Evolutionary conservation across 768 basidiomycete genomes (phyloP).

Genomic region (Kwoniella botswanensis): DNA sequence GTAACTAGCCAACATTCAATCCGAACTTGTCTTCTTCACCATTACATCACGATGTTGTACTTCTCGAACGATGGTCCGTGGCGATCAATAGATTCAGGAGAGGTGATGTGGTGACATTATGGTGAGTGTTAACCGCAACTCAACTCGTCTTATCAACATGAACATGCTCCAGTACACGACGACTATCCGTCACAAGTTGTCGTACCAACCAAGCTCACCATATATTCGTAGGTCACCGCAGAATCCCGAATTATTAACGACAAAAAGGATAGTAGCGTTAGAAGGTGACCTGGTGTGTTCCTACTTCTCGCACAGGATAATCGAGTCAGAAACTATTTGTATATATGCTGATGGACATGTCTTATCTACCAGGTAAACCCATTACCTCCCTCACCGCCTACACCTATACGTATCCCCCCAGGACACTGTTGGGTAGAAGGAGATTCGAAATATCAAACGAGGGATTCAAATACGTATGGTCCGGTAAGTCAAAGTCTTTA

Average conservation of each 20-base stretch:
- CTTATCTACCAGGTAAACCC: conserved; percentile 45
- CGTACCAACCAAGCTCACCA: too few species aligned
- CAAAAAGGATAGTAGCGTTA: conserved; percentile 58
- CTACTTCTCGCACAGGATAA: neutral
- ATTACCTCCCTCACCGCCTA: conserved; percentile 52
- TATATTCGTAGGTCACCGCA: conserved; percentile 51
- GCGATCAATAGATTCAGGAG: conserved; percentile 42
- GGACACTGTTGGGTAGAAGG: conserved; percentile 60
- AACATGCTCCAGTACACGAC: neutral
- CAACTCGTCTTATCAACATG: neutral
- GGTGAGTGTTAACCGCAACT: conserved; percentile 32
- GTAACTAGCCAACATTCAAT: conserved; percentile 58
- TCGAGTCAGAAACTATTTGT: too few species aligned
- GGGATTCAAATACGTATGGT: conserved; percentile 58
- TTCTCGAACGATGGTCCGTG: conserved; percentile 55
- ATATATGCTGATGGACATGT: neutral
- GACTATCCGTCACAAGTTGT: too few species aligned
- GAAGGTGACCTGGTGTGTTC: conserved; percentile 55
- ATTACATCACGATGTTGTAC: conserved; percentile 55
- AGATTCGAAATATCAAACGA: conserved; percentile 54
- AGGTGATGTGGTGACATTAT: conserved; percentile 57
- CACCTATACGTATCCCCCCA: conserved; percentile 54
- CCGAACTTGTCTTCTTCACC: conserved; percentile 47
- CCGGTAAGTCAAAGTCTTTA: conserved; percentile 43
- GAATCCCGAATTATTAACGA: conserved; percentile 57